These are phyloP conservation scores for Pichia sp. DNA, from an alignment of 1,139 yeast genomes.

Conservation along the genomic window DNA sequence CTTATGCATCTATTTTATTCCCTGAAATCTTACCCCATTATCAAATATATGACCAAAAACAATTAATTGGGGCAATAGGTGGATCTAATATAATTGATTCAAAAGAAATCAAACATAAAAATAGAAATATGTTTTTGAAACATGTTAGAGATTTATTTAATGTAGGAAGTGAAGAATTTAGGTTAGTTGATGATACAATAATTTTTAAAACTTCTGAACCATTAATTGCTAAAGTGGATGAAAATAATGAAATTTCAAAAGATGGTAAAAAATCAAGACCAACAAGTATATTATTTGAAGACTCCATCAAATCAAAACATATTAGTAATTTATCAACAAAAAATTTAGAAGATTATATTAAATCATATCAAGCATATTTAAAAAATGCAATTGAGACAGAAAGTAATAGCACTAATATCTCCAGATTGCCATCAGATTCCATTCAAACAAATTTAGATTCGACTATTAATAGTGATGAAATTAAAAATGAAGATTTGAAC, in stretches of 20 bases:
- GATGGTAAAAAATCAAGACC: constrained; percentile 23
- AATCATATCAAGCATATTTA: constrained; percentile 21
- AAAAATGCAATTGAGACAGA: constrained; percentile 13
- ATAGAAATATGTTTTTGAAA: constrained; percentile 41
- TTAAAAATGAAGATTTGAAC: too few relatives aligned
- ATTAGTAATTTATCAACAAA: constrained; percentile 29
- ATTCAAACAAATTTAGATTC: background rate
- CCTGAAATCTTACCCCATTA: constrained; percentile 48
- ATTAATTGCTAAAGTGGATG: constrained; percentile 23
- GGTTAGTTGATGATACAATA: constrained; percentile 42
- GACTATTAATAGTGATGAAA: background rate
- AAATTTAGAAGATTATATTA: constrained; percentile 27
- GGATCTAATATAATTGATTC: constrained; percentile 18
- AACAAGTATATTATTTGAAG: constrained; percentile 29
- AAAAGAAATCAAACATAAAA: constrained; percentile 25
- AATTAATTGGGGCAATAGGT: constrained; percentile 47
- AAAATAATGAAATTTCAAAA: constrained; percentile 12
- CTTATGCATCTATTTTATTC: constrained; percentile 55
- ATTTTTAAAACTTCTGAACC: constrained; percentile 42
- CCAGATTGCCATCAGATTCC: background rate
- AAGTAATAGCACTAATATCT: background rate
- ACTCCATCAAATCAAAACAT: constrained; percentile 24
- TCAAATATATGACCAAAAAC: constrained; percentile 46
- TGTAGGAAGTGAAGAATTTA: constrained; percentile 48
- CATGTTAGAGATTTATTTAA: constrained; percentile 56